These are phyloP conservation scores for Immersiporthe knoxdaviesiana DNA, from an alignment of 2,329 filamentous ascomycete genomes.

Conservation along the genomic window DNA sequence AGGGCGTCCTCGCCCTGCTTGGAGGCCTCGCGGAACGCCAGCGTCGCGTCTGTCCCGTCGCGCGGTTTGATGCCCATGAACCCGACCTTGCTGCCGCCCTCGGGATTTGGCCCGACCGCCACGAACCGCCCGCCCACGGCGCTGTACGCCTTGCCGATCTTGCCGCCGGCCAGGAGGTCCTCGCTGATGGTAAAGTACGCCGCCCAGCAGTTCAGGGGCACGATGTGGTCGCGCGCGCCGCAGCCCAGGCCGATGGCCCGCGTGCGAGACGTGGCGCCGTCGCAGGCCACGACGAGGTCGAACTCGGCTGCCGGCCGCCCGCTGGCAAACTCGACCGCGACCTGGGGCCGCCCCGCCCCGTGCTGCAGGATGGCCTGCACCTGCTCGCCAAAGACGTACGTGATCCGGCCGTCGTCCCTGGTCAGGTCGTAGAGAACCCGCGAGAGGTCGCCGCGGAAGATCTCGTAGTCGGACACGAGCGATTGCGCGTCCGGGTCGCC, in stretches of 20 bases:
- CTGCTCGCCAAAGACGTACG: slow-evolving; percentile 36
- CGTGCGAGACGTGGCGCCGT: slow-evolving; percentile 51
- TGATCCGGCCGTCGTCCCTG: slow-evolving; percentile 35
- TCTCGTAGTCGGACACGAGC: slow-evolving; percentile 52
- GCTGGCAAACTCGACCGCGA: slow-evolving; percentile 47
- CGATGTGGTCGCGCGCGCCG: slow-evolving; percentile 39
- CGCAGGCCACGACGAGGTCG: slow-evolving; percentile 50
- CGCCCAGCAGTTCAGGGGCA: slow-evolving; percentile 43
- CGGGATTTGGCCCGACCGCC: slow-evolving; percentile 25
- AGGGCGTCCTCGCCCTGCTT: slow-evolving; percentile 40
- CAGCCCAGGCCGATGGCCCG: slow-evolving; percentile 48
- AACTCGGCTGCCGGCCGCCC: slow-evolving; percentile 35
- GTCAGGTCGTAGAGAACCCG: slow-evolving; percentile 19
- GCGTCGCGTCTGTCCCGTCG: slow-evolving; percentile 35
- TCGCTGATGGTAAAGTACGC: slow-evolving; percentile 47
- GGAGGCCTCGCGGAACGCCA: slow-evolving; percentile 45
- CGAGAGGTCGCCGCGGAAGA: slow-evolving; percentile 50
- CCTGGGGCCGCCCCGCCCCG: slow-evolving; percentile 35
- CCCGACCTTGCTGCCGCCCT: slow-evolving; percentile 38
- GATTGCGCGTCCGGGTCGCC: slow-evolving; percentile 46
- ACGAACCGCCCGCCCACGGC: slow-evolving; percentile 44
- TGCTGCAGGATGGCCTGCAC: slow-evolving; percentile 39
- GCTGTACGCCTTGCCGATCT: slow-evolving; percentile 42
- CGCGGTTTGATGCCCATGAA: slow-evolving; percentile 43
- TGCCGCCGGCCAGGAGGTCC: slow-evolving; percentile 44